Conservation (phyloP, 768 basidiomycete genomes). For the Cystofilobasidium capitatum region DNA sequence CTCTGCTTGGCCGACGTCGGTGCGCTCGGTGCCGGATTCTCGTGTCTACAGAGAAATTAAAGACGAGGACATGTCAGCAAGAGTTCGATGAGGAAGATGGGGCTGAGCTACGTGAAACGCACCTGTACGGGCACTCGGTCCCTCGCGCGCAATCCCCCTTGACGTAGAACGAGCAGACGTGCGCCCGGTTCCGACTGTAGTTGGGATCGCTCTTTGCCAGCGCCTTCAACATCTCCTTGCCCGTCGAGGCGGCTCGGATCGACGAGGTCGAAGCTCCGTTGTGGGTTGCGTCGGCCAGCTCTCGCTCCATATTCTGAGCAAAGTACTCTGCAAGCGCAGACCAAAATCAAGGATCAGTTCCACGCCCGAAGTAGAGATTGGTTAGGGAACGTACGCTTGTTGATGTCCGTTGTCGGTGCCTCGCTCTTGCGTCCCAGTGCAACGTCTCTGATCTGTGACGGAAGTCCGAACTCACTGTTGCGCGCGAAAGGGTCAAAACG, state of each 20-base stretch:
- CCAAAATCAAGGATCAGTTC: background rate
- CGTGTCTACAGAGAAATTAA: constrained; percentile 54
- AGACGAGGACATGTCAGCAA: background rate
- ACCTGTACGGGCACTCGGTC: constrained; percentile 80
- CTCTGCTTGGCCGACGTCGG: constrained; percentile 74
- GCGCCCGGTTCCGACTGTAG: constrained; percentile 91
- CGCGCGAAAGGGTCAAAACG: too few relatives aligned
- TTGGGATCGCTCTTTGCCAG: constrained; percentile 91
- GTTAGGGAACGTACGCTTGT: constrained; percentile 64
- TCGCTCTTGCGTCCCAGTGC: constrained; percentile 70
- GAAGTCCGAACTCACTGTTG: constrained; percentile 72
- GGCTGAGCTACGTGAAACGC: constrained; percentile 28
- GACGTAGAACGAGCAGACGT: constrained; percentile 86
- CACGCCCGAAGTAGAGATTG: background rate
- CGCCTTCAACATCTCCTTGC: constrained; percentile 93
- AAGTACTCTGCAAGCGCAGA: constrained; percentile 34
- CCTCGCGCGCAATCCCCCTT: constrained; percentile 94
- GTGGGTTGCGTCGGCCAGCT: constrained; percentile 14
- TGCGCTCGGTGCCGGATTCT: constrained; percentile 64
- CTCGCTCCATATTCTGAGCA: constrained; percentile 38
- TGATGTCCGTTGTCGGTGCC: constrained; percentile 94
- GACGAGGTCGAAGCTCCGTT: constrained; percentile 13
- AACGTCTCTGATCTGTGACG: constrained; percentile 94
- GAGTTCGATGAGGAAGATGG: background rate
- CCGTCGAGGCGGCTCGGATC: constrained; percentile 54